These are phyloP conservation scores for Torulaspora franciscae DNA, from an alignment of 805 yeast genomes.

Conservation along the genomic window DNA sequence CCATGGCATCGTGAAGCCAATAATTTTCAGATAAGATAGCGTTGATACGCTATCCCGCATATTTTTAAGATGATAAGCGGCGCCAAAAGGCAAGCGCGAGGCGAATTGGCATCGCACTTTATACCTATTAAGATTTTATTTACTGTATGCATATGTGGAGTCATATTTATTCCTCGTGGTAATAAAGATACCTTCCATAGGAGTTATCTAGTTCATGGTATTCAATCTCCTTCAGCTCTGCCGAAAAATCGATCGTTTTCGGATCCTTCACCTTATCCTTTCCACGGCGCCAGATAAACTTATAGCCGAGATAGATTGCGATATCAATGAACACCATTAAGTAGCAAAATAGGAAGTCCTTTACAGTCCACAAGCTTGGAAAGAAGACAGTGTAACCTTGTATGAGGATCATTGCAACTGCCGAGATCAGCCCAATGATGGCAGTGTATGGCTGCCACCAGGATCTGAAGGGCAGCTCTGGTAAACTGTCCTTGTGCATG, in stretches of 20 bases:
- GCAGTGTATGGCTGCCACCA: conserved; percentile 60
- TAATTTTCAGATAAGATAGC: too few relatives aligned
- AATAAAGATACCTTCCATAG: conserved; percentile 23
- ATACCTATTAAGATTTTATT: too few relatives aligned
- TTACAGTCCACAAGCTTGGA: conserved; percentile 58
- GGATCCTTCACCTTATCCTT: conserved; percentile 45
- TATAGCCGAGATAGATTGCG: conserved; percentile 48
- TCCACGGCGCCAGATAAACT: conserved; percentile 39
- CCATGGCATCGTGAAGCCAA: too few relatives aligned
- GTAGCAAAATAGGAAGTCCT: conserved; percentile 63
- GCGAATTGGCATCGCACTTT: too few relatives aligned
- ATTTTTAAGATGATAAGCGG: too few relatives aligned
- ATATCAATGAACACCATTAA: conserved; percentile 61
- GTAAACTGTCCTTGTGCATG: conserved; percentile 45
- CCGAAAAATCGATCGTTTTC: conserved; percentile 47
- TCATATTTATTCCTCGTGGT: conserved; percentile 5
- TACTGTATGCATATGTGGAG: not conserved
- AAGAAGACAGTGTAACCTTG: conserved; percentile 70
- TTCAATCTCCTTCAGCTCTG: conserved; percentile 55
- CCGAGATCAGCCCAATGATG: conserved; percentile 43
- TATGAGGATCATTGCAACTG: conserved; percentile 49
- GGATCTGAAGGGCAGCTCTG: conserved; percentile 45
- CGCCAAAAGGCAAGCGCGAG: too few relatives aligned
- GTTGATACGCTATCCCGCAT: too few relatives aligned
- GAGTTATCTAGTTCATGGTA: conserved; percentile 44